Evolutionary conservation across 31 red algal genomes (phyloP), one percentile per base, ranked within the genome.

Genomic region (Odonthalia washingtoniensis): DNA sequence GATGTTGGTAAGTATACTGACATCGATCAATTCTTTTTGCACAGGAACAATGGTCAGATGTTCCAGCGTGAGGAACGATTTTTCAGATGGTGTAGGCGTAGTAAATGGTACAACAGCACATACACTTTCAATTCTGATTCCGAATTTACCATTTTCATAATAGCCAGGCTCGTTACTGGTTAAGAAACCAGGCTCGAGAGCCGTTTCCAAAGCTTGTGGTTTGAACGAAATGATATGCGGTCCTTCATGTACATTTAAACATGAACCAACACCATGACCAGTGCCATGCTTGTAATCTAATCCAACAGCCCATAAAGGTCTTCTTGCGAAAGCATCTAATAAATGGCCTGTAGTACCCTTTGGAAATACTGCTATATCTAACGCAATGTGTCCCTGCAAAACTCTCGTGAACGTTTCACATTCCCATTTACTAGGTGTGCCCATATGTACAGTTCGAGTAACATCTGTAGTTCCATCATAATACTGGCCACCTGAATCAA

Each of bases 111-210:
- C 82, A 24, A 97, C 87, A 26, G 91, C 76, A 53, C 94, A 91
- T 63, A 99, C 33, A 82, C 95, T 99, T 69, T 99, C 98, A 83
- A 99, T 97, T 46, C 98, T 86, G 43, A 99, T 99, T 33, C 98
- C 98, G 85, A 99, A 99, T 32, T 52, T 64, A 46, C 85, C 90
- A 27, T 99, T 89, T 89, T 99, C 98, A 65, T 99, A 99, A 70
- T 99, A 99, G 14, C 98, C 98, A 12, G 98, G 98, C 76, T 99
- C 98, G 65, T 99, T 97, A 67, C 91, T 97, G 40, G 94, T 87
- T 28, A 96, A 68, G 84, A 99, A 95, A 35, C 95, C 95, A 24
- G 86, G 83, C 77, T 95, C 93, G 46, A 99, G 87, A 39, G 93
- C 78, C 1, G 95, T 95, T 43, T 80, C 94, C 24, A 82, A 46